Evolutionary conservation across 2,329 filamentous ascomycete species (phyloP).

Genomic region (Fusarium fracticaudum): DNA sequence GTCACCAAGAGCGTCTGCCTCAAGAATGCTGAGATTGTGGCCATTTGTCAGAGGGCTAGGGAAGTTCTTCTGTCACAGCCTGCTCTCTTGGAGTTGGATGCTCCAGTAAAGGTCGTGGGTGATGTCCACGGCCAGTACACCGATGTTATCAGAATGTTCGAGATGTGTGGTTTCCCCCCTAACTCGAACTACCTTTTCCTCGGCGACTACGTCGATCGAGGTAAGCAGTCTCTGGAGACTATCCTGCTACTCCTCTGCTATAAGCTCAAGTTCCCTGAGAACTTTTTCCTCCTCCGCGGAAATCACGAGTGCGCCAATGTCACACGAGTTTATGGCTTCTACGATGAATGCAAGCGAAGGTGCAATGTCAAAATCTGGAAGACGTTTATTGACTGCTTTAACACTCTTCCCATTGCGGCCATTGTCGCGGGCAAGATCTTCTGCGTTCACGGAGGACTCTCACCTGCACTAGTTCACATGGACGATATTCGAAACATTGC

Average conservation of each 20-base stretch:
- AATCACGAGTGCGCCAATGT: conserved; percentile 99
- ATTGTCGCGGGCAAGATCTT: conserved; percentile 99
- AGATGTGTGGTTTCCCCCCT: conserved; percentile 98
- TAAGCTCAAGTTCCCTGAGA: conserved; percentile 99
- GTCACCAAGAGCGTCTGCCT: conserved; percentile 97
- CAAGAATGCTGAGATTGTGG: conserved; percentile 96
- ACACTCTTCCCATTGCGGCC: conserved; percentile 95
- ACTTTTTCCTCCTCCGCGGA: conserved; percentile 98
- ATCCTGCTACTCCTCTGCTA: conserved; percentile 96
- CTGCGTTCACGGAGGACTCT: conserved; percentile 98
- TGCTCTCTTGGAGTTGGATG: conserved; percentile 88
- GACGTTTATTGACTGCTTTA: conserved; percentile 99
- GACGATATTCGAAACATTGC: conserved; percentile 97
- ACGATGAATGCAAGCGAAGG: conserved; percentile 98
- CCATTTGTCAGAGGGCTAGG: conserved; percentile 88
- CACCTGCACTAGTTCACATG: conserved; percentile 93
- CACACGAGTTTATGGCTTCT: conserved; percentile 99
- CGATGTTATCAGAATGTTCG: conserved; percentile 94
- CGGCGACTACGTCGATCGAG: conserved; percentile 97
- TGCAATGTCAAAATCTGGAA: conserved; percentile 99
- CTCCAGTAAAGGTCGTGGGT: conserved; percentile 99
- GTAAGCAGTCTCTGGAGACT: conserved; percentile 98
- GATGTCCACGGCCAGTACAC: conserved; percentile 99
- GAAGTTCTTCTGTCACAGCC: conserved; percentile 93
- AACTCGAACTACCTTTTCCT: conserved; percentile 99